Percentiles rank a stretch among this genome's conserved stretches.
phyloP scores from a whole-genome alignment of 352 stramenopile species.

The Globisporangium apiculatum region DNA sequence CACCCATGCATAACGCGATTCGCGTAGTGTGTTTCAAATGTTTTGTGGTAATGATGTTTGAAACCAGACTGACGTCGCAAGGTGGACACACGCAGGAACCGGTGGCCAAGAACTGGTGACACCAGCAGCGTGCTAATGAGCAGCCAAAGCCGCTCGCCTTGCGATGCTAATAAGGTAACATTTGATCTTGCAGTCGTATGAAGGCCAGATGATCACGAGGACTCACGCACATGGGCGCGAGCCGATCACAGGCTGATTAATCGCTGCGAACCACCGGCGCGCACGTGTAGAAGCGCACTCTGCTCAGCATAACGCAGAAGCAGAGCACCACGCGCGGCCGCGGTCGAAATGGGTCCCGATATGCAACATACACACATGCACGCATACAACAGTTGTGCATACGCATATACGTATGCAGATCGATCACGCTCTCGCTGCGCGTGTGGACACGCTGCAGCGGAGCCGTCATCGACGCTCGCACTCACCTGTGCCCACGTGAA shows the following conservation, averaged over 20 bases:
- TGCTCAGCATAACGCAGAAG: not conserved
- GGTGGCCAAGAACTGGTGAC: slow-evolving; percentile 80
- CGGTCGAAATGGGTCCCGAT: not conserved
- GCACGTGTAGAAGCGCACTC: not conserved
- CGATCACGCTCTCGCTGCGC: not conserved
- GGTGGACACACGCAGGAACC: slow-evolving; percentile 54
- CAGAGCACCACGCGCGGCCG: not conserved
- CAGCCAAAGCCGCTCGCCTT: slow-evolving; percentile 24
- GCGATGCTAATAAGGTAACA: slow-evolving; percentile 86
- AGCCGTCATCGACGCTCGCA: not conserved
- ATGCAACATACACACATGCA: slow-evolving; percentile 13
- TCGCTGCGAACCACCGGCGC: slow-evolving; percentile 43
- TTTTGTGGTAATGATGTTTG: slow-evolving; percentile 43
- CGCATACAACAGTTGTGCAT: slow-evolving; percentile 3
- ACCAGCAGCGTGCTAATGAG: slow-evolving; percentile 38
- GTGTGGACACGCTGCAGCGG: not conserved
- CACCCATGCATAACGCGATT: not conserved
- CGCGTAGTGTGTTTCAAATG: not conserved
- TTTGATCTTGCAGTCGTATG: slow-evolving; percentile 83
- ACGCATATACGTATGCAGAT: not conserved
- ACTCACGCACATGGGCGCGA: slow-evolving; percentile 12
- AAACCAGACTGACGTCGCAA: slow-evolving; percentile 81
- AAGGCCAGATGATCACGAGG: slow-evolving; percentile 79
- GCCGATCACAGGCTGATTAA: slow-evolving; percentile 86
- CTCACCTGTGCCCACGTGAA: slow-evolving; percentile 84